Evolutionary conservation across 768 basidiomycete genomes (phyloP), one percentile per base, ranked within the genome.

Genomic region (Kwoniella bestiolae): DNA sequence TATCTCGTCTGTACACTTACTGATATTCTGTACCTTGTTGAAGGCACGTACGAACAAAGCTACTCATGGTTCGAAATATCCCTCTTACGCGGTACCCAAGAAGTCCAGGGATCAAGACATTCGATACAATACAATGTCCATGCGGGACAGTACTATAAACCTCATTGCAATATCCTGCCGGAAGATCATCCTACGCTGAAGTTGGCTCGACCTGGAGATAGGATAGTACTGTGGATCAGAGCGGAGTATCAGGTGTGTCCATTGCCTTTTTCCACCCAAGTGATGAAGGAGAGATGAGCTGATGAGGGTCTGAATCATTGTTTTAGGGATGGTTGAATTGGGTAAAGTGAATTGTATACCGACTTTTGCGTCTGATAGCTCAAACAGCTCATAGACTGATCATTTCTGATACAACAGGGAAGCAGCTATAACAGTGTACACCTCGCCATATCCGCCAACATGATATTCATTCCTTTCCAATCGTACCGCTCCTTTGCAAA

Each of bases 1-100:
- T 26, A 12, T 3, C 3, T 11, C 14, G 29, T 26, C 16, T 26
- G 16, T 16, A 52, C 14, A 32, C 5, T 6, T 3, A 56, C 21
- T 35, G 55, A 18, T 25, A 11, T 44, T 12, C 38, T 45, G 25
- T n/a, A 64, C 44, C n/a, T n/a, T n/a, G n/a, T n/a, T n/a, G n/a
- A n/a, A 78, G 77, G 77, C 2, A 78, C 74, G 32, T 78, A 78
- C 41, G 64, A 74, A 53, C 63, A 70, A 29, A 64, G 59, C 12
- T 74, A 72, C 52, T 76, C 77, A 0, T 78, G 77, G 77, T 78
- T 76, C 56, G 77, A 78, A 55, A 50, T 76, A 8, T 65, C 69
- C 21, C 66, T 78, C 2, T 25, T 75, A 2, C 65, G 77, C 1
- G 55, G 68, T 12, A 71, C 67, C 14, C 56, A 56, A 28, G 74